Conservation (phyloP, 2,329 filamentous ascomycete genomes). For the Harringtonia lauricola region DNA sequence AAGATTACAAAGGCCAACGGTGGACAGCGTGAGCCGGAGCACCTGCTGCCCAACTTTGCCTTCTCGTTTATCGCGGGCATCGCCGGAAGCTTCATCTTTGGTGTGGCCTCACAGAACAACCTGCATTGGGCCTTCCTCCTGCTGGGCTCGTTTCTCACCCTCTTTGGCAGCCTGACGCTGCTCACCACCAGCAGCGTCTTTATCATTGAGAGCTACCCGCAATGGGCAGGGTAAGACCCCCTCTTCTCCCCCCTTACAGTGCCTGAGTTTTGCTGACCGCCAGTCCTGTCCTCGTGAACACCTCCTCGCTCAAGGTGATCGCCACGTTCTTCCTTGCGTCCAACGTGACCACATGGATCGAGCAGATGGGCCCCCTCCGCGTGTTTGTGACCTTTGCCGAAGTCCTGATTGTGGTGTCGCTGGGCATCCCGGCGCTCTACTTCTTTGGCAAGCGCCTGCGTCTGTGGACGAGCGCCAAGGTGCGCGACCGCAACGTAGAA, state of each 20-base stretch:
- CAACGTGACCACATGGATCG: conserved; percentile 19
- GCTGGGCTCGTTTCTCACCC: conserved; percentile 16
- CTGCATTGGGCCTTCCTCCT: conserved; percentile 19
- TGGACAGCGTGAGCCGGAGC: conserved; percentile 19
- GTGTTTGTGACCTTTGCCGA: conserved; percentile 21
- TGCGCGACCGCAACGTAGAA: conserved; percentile 3
- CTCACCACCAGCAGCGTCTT: conserved; percentile 22
- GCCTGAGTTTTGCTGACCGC: not conserved
- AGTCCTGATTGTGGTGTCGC: conserved; percentile 17
- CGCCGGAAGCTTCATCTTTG: conserved; percentile 20
- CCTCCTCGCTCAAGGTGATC: conserved; percentile 19
- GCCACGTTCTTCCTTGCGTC: conserved; percentile 21
- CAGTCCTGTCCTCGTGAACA: conserved; percentile 20
- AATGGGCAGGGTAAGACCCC: conserved; percentile 16
- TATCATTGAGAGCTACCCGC: conserved; percentile 22
- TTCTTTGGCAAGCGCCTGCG: conserved; percentile 17
- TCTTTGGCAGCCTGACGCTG: conserved; percentile 17
- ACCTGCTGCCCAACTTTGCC: conserved; percentile 20
- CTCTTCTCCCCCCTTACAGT: no score
- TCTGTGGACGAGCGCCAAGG: conserved; percentile 17
- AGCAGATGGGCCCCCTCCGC: conserved; percentile 16
- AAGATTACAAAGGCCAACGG: conserved; percentile 5
- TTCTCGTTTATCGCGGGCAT: conserved; percentile 18
- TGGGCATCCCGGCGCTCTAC: conserved; percentile 18
- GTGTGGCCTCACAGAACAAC: conserved; percentile 17